phyloP scores from a whole-genome alignment of 2,329 filamentous ascomycete species.

The Penicillium sp. region DNA sequence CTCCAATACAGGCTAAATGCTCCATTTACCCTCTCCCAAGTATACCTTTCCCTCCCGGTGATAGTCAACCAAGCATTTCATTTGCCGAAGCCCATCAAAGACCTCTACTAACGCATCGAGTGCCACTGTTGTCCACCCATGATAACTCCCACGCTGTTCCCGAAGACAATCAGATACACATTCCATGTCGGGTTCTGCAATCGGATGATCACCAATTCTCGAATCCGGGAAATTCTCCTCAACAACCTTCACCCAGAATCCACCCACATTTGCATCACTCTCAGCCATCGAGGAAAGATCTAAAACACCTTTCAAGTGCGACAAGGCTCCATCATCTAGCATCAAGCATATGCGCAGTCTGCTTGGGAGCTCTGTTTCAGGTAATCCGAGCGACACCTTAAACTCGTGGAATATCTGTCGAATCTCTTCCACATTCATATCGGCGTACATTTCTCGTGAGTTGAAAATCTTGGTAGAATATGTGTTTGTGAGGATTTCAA shows the following conservation, averaged over 20 bases:
- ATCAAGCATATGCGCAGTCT: constrained; percentile 28
- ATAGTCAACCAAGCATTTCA: constrained; percentile 24
- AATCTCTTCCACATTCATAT: constrained; percentile 17
- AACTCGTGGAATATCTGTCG: constrained; percentile 28
- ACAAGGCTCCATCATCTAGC: constrained; percentile 26
- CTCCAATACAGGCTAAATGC: not conserved
- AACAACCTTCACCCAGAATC: constrained; percentile 27
- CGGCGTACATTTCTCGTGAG: constrained; percentile 11
- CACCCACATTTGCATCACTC: constrained; percentile 9
- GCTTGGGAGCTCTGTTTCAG: constrained; percentile 26
- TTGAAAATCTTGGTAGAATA: constrained; percentile 30
- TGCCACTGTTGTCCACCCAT: constrained; percentile 26
- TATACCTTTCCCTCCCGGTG: constrained; percentile 24
- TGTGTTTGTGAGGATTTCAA: constrained; percentile 15
- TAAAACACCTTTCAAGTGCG: constrained; percentile 14
- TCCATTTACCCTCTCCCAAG: constrained; percentile 26
- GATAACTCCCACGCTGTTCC: constrained; percentile 16
- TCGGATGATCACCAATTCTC: constrained; percentile 14
- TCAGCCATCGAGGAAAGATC: constrained; percentile 14
- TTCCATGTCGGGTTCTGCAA: not conserved
- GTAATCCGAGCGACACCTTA: constrained; percentile 27
- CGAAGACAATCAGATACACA: not conserved
- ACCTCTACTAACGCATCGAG: constrained; percentile 28
- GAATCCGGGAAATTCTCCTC: constrained; percentile 32
- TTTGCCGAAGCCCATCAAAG: constrained; percentile 24